Base-by-base conservation (phyloP, 345 rosid species). In the Citrus reticulata region DNA sequence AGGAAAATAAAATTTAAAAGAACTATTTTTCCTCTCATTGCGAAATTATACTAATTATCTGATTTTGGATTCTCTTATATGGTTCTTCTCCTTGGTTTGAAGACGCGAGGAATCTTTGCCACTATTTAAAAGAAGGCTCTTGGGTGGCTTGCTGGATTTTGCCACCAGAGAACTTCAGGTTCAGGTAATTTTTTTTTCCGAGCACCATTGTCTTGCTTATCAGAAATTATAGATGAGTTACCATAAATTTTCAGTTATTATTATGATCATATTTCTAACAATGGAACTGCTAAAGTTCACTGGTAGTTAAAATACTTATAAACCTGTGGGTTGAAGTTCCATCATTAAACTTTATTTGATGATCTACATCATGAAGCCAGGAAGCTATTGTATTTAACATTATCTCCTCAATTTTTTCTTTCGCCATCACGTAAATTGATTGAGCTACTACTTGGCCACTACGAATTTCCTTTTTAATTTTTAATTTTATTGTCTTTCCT, bases 61-160 rank as follows among this genome's bases (percentile, higher is more conserved):
- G 75, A 40, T 63, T 66, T 72, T 51, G 68, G 59, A 68, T 77
- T 25, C n/a, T 73, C 65, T 71, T 60, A 66, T 74, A 73, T 83
- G 72, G 40, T 73, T 78, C 61, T 55, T 75, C 63, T 85, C 71
- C 73, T 42, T 77, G 78, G 75, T 83, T 81, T 86, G 81, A 83
- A 97, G 99, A 83, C 98, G 99, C 9, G 99, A 94, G 87, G 95
- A 94, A 84, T 91, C 99, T 67, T 85, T 97, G 81, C 98, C 99
- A 77, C 80, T 97, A 79, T 94, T 94, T 83, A 97, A 97, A 85
- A 88, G 99, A 87, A 88, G 95, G 85, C 99, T 97, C 80, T 87
- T 97, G 87, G 93, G 95, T 87, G 93, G 92, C 71, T 91, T 97
- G 88, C 89, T 94, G 79, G 98, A 96, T 80, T 96, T 96, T 87